phyloP scores from a whole-genome alignment of 2,329 filamentous ascomycete species.

The Arthrinium puccinioides region DNA sequence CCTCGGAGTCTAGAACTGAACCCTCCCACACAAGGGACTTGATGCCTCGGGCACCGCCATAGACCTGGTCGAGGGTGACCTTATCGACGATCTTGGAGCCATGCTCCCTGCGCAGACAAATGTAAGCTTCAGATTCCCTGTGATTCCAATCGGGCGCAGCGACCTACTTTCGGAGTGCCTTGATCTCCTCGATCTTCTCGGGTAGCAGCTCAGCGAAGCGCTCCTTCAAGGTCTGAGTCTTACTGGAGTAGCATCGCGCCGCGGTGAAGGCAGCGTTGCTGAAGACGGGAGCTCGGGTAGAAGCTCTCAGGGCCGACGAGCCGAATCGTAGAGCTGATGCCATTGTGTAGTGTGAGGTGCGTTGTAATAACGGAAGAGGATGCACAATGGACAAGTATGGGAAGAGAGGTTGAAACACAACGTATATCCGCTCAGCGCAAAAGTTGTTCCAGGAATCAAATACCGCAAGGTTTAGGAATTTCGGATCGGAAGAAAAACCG shows the following conservation, averaged over 20 bases:
- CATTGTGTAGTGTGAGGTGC: conserved; percentile 48
- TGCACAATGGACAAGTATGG: conserved; percentile 1
- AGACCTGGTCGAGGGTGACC: conserved; percentile 98
- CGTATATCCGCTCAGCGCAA: too few species aligned
- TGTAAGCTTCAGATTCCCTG: conserved; percentile 17
- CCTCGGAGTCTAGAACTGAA: conserved; percentile 95
- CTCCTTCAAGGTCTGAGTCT: conserved; percentile 95
- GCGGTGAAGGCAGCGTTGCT: conserved; percentile 71
- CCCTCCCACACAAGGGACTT: conserved; percentile 99
- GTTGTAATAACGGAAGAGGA: conserved; percentile 15
- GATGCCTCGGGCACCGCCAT: conserved; percentile 97
- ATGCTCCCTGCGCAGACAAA: conserved; percentile 59
- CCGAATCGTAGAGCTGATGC: conserved; percentile 76
- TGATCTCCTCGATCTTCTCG: conserved; percentile 97
- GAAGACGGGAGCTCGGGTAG: conserved; percentile 60
- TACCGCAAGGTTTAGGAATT: too few species aligned
- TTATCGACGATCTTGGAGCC: conserved; percentile 94
- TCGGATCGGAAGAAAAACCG: too few species aligned
- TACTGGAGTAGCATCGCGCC: conserved; percentile 86
- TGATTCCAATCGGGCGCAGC: conserved; percentile 7
- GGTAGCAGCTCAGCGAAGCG: conserved; percentile 94
- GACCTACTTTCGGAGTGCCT: conserved; percentile 89
- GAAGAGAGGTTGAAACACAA: conserved; percentile 1
- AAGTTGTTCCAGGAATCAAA: too few species aligned
- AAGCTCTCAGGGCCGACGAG: conserved; percentile 74